Evolutionary conservation across 306 rosid genomes (phyloP).

Genomic region (Begonia fuchsioides): DNA sequence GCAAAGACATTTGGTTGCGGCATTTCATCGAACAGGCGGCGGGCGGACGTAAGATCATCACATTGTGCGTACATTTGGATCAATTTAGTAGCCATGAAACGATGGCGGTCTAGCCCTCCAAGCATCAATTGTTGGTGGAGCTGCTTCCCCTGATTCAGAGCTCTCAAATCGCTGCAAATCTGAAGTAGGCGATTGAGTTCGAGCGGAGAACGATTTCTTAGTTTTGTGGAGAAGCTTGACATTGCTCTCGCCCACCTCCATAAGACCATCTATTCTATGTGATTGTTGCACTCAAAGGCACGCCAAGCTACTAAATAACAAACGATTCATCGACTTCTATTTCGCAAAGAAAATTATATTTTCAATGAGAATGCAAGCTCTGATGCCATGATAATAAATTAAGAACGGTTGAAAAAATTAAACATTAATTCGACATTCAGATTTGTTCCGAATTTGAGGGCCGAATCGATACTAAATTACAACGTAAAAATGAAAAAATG

Average conservation of each 20-base stretch:
- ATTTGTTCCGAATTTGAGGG: no score
- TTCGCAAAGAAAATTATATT: no score
- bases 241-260: slow-evolving; percentile 10
- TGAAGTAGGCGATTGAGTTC: slow-evolving; percentile 19
- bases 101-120: slow-evolving; percentile 9
- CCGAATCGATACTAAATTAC: no score
- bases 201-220: slow-evolving; percentile 3
- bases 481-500: no score
- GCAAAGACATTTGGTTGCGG: slow-evolving; percentile 29
- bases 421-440: no score
- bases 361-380: no score
- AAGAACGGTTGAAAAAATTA: no score
- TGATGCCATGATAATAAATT: no score
- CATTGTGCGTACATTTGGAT: slow-evolving; percentile 34
- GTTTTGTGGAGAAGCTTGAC: slow-evolving; percentile 6
- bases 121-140: slow-evolving; percentile 19
- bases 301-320: no score
- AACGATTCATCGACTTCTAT: no score
- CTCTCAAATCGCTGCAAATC: slow-evolving; percentile 20
- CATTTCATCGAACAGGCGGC: slow-evolving; percentile 13
- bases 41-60: slow-evolving; percentile 17
- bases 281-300: no score
- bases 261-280: slow-evolving; percentile 3
- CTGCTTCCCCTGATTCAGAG: slow-evolving; percentile 26
- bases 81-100: slow-evolving; percentile 24